Base-by-base conservation (phyloP, 2,329 filamentous ascomycete species). In the Cyphellophora europaea region DNA sequence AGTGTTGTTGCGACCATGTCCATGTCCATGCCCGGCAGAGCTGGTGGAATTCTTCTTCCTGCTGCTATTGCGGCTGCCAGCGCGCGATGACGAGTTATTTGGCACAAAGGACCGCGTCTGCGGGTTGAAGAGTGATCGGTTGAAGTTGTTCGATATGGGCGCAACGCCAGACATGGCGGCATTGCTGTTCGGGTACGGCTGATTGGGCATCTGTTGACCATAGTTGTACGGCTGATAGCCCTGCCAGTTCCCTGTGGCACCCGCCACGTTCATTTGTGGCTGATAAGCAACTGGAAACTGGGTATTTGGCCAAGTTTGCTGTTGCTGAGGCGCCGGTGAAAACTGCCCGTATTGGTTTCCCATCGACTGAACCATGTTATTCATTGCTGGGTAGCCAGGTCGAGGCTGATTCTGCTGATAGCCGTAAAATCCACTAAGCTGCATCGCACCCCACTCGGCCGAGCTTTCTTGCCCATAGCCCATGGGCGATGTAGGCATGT, bases 41-140 rank as follows among this genome's bases (percentile, higher is more conserved):
- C 49, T 19, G 54, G 53, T 17, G 4, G 40, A 44, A 11, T 30
- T 28, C 33, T 44, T 47, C 34, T 43, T 43, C 19, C 41, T 28
- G 19, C 45, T 38, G 36, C 45, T 49, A 18, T 18, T 18, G 39
- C 57, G 55, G 30, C 49, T 53, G 18, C 55, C 51, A 35, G 57
- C 55, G 32, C 58, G 56, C 11, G 51, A 43, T 21, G 54, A 41
- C 19, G 51, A 48, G 28, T 74, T 66, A 33, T 68, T 70, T 2
- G 89, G 89, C 15, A 94, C 75, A 57, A 96, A 95, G 0, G 88
- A 83, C 53, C 93, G 84, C 11, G 84, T 95, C 62, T 93, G 88
- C 1, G 88, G 89, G 53, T 95, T 95, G 64, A 96, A 95, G 10
- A 82, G 77, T 49, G 86, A 84, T 38, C 87, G 73, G 53, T 82